Base-by-base conservation (phyloP, 2,329 filamentous ascomycete genomes). In the Bisporella sp. region DNA sequence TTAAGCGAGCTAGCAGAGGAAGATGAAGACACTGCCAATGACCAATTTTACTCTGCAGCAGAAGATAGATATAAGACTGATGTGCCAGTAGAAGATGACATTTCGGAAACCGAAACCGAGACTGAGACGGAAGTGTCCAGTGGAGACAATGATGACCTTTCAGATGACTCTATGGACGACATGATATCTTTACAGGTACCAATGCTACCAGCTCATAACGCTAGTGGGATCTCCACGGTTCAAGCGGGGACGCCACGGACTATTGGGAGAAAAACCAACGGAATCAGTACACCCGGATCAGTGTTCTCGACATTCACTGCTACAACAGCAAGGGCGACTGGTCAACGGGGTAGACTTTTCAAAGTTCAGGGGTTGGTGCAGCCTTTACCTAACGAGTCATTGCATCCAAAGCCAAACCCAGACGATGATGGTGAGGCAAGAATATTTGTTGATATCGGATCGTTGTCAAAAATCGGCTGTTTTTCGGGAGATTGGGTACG, bases 401-500 rank as follows among this genome's bases (percentile, higher is more conserved):
- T 99, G 2, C 86, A 97, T 57, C 93, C 93, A 0, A 91, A 87
- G 58, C 92, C 93, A 2, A 72, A 71, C 1, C 68, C 76, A 1
- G 79, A 82, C 30, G 90, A 96, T 54, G 93, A 99, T 54, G 90
- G 96, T 57, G 86, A 95, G 59, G 84, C 89, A 1, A 83, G 93
- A 45, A 79, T 97, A 2, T 99, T 92, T 62, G 91, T 99, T 5
- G 90, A 96, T 60, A 85, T 95, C 6, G 84, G 81, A 51, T 88
- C 89, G 1, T 70, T 99, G 21, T 85, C 89, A 11, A 90, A 91
- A 59, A 85, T 99, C 48, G 91, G 92, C 12, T 97, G 92, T 67
- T 99, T 99, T 65, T 97, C 92, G 0, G 93, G 93, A 31, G 93
- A 99, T 64, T 99, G 93, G 93, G 89, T 96, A 8, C 84, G 86